Conservation (phyloP, 192 early-diverging fungal species). For the Helicostylum pulchrum region DNA sequence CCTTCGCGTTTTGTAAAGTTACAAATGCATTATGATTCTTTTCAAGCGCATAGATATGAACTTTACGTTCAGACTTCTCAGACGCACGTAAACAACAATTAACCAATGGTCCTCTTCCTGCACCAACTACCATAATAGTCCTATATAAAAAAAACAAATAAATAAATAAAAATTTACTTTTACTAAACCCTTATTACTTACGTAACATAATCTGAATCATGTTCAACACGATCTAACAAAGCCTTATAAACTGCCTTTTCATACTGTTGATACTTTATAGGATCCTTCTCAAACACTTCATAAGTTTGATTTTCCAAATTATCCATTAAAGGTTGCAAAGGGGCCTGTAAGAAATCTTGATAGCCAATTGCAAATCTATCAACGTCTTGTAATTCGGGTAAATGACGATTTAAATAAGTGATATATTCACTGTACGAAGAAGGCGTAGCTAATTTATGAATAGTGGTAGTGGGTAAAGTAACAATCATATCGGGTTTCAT, state of each 20-base stretch:
- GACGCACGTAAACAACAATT: constrained; percentile 81
- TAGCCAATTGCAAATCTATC: constrained; percentile 82
- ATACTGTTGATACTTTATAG: constrained; percentile 91
- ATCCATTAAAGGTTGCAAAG: constrained; percentile 89
- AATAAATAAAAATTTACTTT: background rate
- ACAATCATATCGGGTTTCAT: constrained; percentile 26
- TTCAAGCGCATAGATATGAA: constrained; percentile 85
- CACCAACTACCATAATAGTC: constrained; percentile 90
- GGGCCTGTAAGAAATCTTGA: constrained; percentile 86
- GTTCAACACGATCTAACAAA: constrained; percentile 47
- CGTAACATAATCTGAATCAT: constrained; percentile 47
- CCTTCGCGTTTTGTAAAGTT: constrained; percentile 76
- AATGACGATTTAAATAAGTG: constrained; percentile 63
- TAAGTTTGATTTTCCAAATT: constrained; percentile 93
- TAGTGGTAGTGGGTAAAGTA: constrained; percentile 5
- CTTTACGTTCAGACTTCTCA: constrained; percentile 48
- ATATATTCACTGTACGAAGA: constrained; percentile 76
- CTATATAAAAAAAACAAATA: constrained; percentile 26
- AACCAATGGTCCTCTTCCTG: constrained; percentile 94
- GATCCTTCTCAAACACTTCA: constrained; percentile 94
- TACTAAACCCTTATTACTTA: constrained; percentile 7
- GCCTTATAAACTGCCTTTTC: constrained; percentile 65
- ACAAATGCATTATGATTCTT: constrained; percentile 97
- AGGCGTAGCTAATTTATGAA: constrained; percentile 43
- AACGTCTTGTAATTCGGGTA: constrained; percentile 55